These are phyloP conservation scores for Acacia pycnantha DNA, from an alignment of 331 rosid species.

Conservation along the genomic window DNA sequence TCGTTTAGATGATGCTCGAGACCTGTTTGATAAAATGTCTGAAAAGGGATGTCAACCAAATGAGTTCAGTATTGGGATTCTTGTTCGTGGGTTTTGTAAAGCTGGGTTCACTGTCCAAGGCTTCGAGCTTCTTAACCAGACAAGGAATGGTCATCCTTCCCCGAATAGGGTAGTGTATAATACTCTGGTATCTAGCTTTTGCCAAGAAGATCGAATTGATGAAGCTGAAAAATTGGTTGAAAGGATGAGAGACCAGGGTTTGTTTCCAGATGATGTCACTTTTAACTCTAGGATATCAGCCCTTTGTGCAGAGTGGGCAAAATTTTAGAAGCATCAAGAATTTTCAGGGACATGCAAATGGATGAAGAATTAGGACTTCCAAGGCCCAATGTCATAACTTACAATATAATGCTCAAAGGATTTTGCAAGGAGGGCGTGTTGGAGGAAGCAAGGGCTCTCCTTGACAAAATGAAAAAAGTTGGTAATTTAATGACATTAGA, in stretches of 20 bases:
- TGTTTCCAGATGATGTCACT: slow-evolving; percentile 73
- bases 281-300: slow-evolving; percentile 88
- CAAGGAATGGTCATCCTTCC: slow-evolving; percentile 9
- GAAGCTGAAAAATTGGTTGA: slow-evolving; percentile 84
- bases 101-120: slow-evolving; percentile 47
- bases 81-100: slow-evolving; percentile 83
- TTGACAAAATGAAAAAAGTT: slow-evolving; percentile 54
- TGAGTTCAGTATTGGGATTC: slow-evolving; percentile 65
- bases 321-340: slow-evolving; percentile 81
- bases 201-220: slow-evolving; percentile 54
- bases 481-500: slow-evolving; percentile 43
- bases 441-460: slow-evolving; percentile 63
- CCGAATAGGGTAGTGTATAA: slow-evolving; percentile 67
- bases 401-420: slow-evolving; percentile 79
- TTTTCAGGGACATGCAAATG: slow-evolving; percentile 83
- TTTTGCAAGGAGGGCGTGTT: slow-evolving; percentile 76
- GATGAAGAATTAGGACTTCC: slow-evolving; percentile 84
- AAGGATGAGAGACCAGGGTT: slow-evolving; percentile 64
- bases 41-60: slow-evolving; percentile 71
- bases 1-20: slow-evolving; percentile 51
- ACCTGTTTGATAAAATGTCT: slow-evolving; percentile 82
- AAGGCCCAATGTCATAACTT: slow-evolving; percentile 65
- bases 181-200: slow-evolving; percentile 77
- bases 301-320: slow-evolving; percentile 71
- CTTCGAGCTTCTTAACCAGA: slow-evolving; percentile 49